Evolutionary conservation across 2,329 filamentous ascomycete species (phyloP).

Genomic region (Paraconiothyrium sp.): DNA sequence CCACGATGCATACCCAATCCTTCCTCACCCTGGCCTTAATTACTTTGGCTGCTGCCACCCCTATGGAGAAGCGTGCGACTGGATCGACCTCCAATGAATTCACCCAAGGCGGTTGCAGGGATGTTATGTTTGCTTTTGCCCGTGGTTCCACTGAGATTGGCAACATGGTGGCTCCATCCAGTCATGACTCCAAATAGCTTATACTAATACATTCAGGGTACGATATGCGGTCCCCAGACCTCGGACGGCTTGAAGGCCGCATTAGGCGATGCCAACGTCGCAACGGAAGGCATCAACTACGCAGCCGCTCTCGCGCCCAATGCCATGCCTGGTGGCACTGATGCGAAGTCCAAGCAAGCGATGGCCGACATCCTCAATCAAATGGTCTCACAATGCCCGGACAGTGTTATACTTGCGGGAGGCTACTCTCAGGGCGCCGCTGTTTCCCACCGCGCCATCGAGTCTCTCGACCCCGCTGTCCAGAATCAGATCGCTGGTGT

Average conservation of each 20-base stretch:
- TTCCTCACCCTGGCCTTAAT: slow-evolving; percentile 34
- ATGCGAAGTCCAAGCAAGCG: slow-evolving; percentile 29
- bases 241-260: slow-evolving; percentile 40
- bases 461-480: slow-evolving; percentile 34
- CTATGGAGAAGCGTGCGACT: slow-evolving; percentile 41
- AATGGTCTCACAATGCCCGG: slow-evolving; percentile 44
- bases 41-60: slow-evolving; percentile 31
- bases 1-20: slow-evolving; percentile 38
- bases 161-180: slow-evolving; percentile 53
- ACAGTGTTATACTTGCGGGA: slow-evolving; percentile 42
- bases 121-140: slow-evolving; percentile 59
- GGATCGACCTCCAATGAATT: slow-evolving; percentile 50
- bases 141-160: slow-evolving; percentile 60
- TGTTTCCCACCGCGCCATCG: slow-evolving; percentile 46
- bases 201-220: slow-evolving; percentile 44
- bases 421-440: slow-evolving; percentile 48
- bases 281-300: slow-evolving; percentile 47
- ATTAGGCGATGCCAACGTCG: slow-evolving; percentile 38
- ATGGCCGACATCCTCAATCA: slow-evolving; percentile 35
- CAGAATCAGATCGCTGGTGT: slow-evolving; percentile 52
- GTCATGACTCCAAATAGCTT: slow-evolving; percentile 27
- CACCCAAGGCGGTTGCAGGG: slow-evolving; percentile 51
- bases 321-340: slow-evolving; percentile 42
- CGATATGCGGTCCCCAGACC: slow-evolving; percentile 42
- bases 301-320: slow-evolving; percentile 40